Conservation (phyloP, 192 early-diverging fungal genomes). For the Bifiguratus adelaidae region DNA sequence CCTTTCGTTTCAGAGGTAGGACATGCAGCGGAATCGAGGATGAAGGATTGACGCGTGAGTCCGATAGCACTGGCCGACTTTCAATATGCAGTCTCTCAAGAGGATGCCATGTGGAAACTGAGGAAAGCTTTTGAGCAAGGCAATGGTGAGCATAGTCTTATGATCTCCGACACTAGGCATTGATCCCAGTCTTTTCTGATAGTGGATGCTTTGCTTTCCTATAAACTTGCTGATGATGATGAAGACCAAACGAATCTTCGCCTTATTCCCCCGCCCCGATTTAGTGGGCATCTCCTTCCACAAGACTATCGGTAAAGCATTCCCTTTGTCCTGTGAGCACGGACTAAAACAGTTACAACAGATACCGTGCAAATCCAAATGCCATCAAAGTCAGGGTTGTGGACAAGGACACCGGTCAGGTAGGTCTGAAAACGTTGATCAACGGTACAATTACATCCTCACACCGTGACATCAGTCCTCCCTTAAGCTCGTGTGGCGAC, state of each 20-base stretch:
- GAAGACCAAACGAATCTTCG: slow-evolving; percentile 20
- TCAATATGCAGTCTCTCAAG: slow-evolving; percentile 36
- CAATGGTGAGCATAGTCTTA: slow-evolving; percentile 24
- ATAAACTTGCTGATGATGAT: slow-evolving; percentile 15
- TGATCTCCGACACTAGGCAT: not conserved
- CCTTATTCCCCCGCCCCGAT: slow-evolving; percentile 46
- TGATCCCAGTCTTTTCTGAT: not conserved
- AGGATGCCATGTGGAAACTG: slow-evolving; percentile 32
- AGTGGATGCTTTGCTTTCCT: slow-evolving; percentile 34
- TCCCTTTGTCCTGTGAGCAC: not conserved
- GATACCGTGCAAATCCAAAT: slow-evolving; percentile 37
- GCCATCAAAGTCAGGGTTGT: slow-evolving; percentile 35
- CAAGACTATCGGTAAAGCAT: slow-evolving; percentile 34
- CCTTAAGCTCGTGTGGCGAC: too few relatives aligned
- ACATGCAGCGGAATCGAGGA: too few relatives aligned
- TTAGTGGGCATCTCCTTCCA: slow-evolving; percentile 38
- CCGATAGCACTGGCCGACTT: slow-evolving; percentile 52
- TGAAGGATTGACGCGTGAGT: too few relatives aligned
- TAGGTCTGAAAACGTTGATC: not conserved
- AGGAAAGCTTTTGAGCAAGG: slow-evolving; percentile 24
- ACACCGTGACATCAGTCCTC: not conserved
- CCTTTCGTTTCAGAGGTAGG: slow-evolving; percentile 52
- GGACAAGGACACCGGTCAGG: slow-evolving; percentile 26
- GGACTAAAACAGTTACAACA: slow-evolving; percentile 5
- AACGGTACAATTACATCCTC: not conserved